phyloP scores from a whole-genome alignment of 148 eudicot genomes.

The Pharnaceum exiguum region DNA sequence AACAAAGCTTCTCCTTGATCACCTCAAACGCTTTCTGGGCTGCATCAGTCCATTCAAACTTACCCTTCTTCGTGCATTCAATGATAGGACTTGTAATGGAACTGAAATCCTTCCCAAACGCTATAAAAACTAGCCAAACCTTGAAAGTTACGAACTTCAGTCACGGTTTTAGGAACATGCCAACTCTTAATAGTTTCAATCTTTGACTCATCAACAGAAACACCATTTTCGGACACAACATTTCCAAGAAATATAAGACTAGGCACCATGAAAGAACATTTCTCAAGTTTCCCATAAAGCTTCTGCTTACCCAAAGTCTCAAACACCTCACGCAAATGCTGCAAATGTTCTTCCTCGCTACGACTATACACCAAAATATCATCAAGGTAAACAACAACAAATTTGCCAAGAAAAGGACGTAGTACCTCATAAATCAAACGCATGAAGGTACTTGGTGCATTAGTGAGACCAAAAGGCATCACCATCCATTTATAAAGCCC shows the following conservation, averaged over 20 bases:
- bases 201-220: neutral
- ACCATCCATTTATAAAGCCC: no score
- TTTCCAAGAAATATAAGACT: neutral
- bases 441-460: no score
- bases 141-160: no score
- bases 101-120: no score
- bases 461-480: no score
- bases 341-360: neutral
- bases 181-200: neutral
- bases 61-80: no score
- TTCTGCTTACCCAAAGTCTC: neutral
- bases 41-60: no score
- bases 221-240: neutral
- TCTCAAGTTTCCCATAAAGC: neutral
- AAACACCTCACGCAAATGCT: neutral
- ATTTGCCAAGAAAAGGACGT: no score
- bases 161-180: no score
- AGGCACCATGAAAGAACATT: neutral
- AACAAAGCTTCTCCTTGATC: neutral
- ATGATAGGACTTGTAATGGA: no score
- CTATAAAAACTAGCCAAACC: no score
- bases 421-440: no score
- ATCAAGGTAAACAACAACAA: neutral
- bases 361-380: neutral
- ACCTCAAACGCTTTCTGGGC: neutral